A percentile compares a stretch with the other conserved stretches of the same genome.
These are phyloP conservation scores for Globisporangium parvum DNA, from an alignment of 352 stramenopile genomes.

Conservation along the genomic window DNA sequence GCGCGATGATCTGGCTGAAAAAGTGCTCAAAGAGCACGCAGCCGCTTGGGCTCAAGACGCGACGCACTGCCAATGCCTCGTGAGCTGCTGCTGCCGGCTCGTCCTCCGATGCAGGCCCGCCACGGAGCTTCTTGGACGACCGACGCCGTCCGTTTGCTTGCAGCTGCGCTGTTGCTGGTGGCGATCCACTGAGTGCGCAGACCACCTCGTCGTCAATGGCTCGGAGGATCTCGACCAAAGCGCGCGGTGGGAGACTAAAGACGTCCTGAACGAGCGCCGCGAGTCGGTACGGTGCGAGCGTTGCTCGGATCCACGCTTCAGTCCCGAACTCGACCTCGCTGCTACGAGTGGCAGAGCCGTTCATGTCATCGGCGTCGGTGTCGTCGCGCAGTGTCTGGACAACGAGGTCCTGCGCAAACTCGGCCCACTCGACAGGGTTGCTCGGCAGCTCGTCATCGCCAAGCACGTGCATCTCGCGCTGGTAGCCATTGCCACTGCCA, in stretches of 20 bases:
- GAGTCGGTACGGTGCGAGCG: slow-evolving; percentile 60
- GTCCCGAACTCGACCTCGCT: slow-evolving; percentile 33
- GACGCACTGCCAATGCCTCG: not conserved
- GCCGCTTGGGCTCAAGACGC: slow-evolving; percentile 15
- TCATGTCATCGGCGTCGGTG: not conserved
- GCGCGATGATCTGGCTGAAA: slow-evolving; percentile 32
- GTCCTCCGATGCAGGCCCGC: not conserved
- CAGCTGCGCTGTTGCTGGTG: slow-evolving; percentile 4
- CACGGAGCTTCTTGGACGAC: slow-evolving; percentile 14
- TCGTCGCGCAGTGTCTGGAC: slow-evolving; percentile 14
- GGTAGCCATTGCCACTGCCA: slow-evolving; percentile 3
- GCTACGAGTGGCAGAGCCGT: slow-evolving; percentile 7
- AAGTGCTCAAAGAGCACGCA: slow-evolving; percentile 71
- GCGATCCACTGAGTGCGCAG: slow-evolving; percentile 22
- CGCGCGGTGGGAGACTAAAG: slow-evolving; percentile 34
- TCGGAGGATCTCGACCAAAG: slow-evolving; percentile 41
- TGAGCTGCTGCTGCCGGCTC: not conserved
- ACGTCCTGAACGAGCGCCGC: slow-evolving; percentile 60
- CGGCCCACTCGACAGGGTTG: slow-evolving; percentile 35
- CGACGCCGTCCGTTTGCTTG: not conserved
- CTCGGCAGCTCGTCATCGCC: slow-evolving; percentile 19
- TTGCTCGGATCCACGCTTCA: slow-evolving; percentile 51
- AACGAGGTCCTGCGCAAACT: slow-evolving; percentile 44
- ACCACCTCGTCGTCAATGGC: slow-evolving; percentile 52
- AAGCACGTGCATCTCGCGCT: not conserved